Evolutionary conservation across 1,139 yeast species (phyloP).

Genomic region (Taphrina betulina): DNA sequence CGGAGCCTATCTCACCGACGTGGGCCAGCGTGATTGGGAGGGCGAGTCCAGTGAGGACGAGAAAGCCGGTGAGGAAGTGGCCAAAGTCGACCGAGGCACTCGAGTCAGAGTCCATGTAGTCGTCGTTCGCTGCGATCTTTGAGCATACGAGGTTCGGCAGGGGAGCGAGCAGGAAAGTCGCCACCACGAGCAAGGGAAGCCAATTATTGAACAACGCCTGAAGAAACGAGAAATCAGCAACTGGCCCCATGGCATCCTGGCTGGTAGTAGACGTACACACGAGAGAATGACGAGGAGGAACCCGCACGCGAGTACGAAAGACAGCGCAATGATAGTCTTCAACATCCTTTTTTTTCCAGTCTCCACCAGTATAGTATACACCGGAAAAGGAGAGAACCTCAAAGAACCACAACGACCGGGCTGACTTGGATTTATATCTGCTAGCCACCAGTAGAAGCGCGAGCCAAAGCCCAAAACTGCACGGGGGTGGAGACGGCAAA

Average conservation of each 20-base stretch:
- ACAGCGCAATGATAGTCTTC: conserved; percentile 59
- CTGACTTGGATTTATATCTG: too few species aligned
- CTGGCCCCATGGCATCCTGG: too few species aligned
- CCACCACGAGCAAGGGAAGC: conserved; percentile 64
- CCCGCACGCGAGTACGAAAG: conserved; percentile 73
- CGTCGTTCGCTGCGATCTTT: conserved; percentile 42
- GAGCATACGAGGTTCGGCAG: conserved; percentile 61
- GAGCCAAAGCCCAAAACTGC: too few species aligned
- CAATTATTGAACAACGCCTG: conserved; percentile 73
- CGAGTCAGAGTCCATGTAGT: conserved; percentile 43
- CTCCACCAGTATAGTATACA: too few species aligned
- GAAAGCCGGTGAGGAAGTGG: conserved; percentile 64
- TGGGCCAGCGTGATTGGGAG: conserved; percentile 68
- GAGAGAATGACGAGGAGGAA: conserved; percentile 75
- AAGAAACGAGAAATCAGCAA: background rate
- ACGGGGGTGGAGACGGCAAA: too few species aligned
- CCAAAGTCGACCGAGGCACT: conserved; percentile 60
- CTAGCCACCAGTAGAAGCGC: too few species aligned
- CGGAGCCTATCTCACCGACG: conserved; percentile 56
- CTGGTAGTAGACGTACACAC: conserved; percentile 40
- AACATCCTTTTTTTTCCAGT: conserved; percentile 10
- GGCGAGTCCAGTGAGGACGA: conserved; percentile 65
- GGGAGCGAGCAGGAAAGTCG: conserved; percentile 60
- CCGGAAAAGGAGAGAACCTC: too few species aligned
- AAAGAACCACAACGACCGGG: too few species aligned